These are phyloP conservation scores for Heliosperma pusillum DNA, from an alignment of 148 eudicot genomes.

Conservation along the genomic window DNA sequence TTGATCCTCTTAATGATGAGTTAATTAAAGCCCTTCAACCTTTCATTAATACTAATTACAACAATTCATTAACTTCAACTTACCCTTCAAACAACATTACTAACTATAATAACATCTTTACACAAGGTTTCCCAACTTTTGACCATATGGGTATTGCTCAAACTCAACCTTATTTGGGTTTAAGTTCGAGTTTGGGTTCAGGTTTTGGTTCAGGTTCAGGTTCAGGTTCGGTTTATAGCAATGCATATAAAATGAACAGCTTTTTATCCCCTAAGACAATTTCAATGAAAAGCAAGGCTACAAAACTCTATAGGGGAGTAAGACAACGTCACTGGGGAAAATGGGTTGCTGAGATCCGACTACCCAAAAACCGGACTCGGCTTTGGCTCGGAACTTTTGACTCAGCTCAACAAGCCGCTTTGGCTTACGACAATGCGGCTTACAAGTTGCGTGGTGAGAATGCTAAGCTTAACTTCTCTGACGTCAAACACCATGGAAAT, in stretches of 20 bases:
- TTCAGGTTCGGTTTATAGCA: no score
- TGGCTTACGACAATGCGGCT: slow-evolving; percentile 81
- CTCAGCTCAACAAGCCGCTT: slow-evolving; percentile 53
- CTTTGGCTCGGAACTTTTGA: slow-evolving; percentile 80
- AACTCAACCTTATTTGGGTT: slow-evolving; percentile 16
- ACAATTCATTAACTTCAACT: background rate
- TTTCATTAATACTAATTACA: slow-evolving; percentile 14
- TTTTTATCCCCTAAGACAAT: slow-evolving; percentile 42
- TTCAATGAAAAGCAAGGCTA: slow-evolving; percentile 38
- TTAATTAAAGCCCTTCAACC: slow-evolving; percentile 20
- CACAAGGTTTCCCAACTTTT: slow-evolving; percentile 12
- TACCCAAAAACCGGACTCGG: slow-evolving; percentile 70
- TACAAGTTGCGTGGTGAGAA: slow-evolving; percentile 70
- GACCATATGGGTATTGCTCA: slow-evolving; percentile 20
- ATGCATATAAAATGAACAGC: background rate
- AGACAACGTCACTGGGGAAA: slow-evolving; percentile 88
- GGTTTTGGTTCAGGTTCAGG: no score
- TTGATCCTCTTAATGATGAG: slow-evolving; percentile 19
- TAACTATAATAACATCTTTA: slow-evolving; percentile 14
- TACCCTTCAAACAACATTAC: slow-evolving; percentile 7
- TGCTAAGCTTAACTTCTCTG: slow-evolving; percentile 67
- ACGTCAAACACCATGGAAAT: slow-evolving; percentile 36
- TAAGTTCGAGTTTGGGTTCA: background rate
- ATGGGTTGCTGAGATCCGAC: slow-evolving; percentile 87
- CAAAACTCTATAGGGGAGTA: slow-evolving; percentile 76